Percentiles rank a stretch among this genome's conserved stretches.
phyloP scores from a whole-genome alignment of 139 green algal genomes.

The Micractinium sp. region DNA sequence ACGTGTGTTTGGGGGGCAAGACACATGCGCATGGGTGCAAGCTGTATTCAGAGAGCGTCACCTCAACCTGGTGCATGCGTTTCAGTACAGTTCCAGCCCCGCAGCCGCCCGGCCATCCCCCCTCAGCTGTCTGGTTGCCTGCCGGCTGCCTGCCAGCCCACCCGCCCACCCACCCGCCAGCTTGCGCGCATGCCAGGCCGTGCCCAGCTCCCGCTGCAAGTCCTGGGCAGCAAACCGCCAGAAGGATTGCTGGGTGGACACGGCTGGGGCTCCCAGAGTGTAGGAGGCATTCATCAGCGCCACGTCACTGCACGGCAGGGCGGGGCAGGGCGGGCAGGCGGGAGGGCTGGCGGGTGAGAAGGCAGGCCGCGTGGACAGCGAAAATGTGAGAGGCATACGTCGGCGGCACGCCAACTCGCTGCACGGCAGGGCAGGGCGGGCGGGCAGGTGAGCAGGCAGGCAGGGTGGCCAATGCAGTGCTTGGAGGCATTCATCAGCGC shows the following conservation, averaged over 20 bases:
- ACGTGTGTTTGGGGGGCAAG: background rate
- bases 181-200: background rate
- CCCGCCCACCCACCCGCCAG: conserved; percentile 4
- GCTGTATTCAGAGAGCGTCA: no score
- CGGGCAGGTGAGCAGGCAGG: background rate
- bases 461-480: no score
- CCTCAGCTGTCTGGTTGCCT: no score
- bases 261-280: background rate
- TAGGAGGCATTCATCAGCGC: conserved; percentile 19
- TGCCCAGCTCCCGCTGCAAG: background rate
- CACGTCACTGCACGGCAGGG: background rate
- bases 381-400: background rate
- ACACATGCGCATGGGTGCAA: no score
- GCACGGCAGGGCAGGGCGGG: background rate
- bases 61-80: no score
- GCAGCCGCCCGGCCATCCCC: no score
- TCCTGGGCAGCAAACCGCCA: background rate
- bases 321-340: background rate
- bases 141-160: no score
- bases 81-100: no score
- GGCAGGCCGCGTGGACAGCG: background rate
- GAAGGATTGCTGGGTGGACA: background rate
- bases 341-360: background rate
- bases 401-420: background rate
- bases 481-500: conserved; percentile 14